Percentiles rank a stretch among this genome's conserved stretches.
Conservation (phyloP, 1,284 basidiomycete species). For the Ustilago vetiveriae region DNA sequence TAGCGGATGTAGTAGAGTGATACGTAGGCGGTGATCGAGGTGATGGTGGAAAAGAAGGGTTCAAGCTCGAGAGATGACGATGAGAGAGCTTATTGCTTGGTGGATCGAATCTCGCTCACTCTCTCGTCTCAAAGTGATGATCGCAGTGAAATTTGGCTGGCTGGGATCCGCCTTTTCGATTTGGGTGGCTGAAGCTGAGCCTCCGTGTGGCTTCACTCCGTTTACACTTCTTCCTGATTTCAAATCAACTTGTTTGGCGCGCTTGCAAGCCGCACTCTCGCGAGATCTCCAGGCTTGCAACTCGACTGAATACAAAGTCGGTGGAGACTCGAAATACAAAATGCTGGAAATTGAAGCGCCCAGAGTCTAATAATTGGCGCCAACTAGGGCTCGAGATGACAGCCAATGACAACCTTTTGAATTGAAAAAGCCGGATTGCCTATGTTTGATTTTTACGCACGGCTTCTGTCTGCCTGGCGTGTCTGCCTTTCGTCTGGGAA, state of each 20-base stretch:
- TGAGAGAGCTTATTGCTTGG: not conserved
- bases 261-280: not conserved
- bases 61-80: slow-evolving; percentile 1
- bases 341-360: too few relatives aligned
- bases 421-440: slow-evolving; percentile 14
- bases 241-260: slow-evolving; percentile 24
- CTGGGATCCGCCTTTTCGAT: not conserved
- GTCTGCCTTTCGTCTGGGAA: too few relatives aligned
- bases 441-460: slow-evolving; percentile 22
- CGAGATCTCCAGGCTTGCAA: not conserved
- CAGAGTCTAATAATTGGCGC: too few relatives aligned
- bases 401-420: slow-evolving; percentile 46
- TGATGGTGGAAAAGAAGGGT: slow-evolving; percentile 9
- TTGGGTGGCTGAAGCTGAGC: slow-evolving; percentile 24
- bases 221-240: slow-evolving; percentile 21
- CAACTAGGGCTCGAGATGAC: too few relatives aligned
- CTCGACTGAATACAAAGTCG: slow-evolving; percentile 1
- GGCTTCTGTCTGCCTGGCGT: too few relatives aligned
- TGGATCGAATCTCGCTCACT: too few relatives aligned
- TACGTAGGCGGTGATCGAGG: slow-evolving; percentile 6
- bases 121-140: too few relatives aligned
- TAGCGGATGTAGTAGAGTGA: not conserved
- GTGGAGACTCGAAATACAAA: slow-evolving; percentile 1
- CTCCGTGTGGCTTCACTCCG: too few relatives aligned
- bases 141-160: slow-evolving; percentile 27